phyloP scores from a whole-genome alignment of 495 filamentous ascomycete genomes.

The Podospora pseudopauciseta region DNA sequence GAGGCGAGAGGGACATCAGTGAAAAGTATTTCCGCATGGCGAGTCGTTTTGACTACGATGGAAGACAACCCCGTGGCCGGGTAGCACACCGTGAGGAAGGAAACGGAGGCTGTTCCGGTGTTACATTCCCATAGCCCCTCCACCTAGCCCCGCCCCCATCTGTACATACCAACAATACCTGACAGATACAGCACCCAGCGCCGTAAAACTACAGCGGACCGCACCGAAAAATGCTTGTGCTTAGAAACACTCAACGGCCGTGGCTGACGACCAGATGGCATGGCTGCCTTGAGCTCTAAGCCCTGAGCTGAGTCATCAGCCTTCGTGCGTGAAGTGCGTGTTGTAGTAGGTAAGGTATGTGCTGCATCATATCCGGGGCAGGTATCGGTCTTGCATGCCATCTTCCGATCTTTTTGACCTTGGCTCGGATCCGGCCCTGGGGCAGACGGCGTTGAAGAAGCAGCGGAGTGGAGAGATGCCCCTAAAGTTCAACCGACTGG shows the following conservation, averaged over 20 bases:
- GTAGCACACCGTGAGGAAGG: not conserved
- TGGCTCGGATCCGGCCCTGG: conserved; percentile 17
- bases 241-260: not conserved
- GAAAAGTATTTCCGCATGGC: not conserved
- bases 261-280: not conserved
- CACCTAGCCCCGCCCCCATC: not conserved
- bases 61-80: not conserved
- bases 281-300: not conserved
- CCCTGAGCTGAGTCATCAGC: conserved; percentile 20
- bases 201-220: conserved; percentile 5
- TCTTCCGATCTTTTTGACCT: conserved; percentile 1
- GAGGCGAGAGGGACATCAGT: not conserved
- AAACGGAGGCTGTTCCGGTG: not conserved
- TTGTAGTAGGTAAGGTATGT: not conserved
- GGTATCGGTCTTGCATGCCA: not conserved
- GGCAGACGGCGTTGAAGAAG: conserved; percentile 1
- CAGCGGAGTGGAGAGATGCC: not conserved
- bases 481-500: conserved; percentile 12
- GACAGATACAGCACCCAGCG: too few relatives aligned
- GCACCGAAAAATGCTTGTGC: conserved; percentile 11
- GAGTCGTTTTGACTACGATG: not conserved
- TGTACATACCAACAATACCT: not conserved
- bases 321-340: not conserved
- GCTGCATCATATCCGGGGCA: not conserved
- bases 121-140: not conserved